These are phyloP conservation scores for Globisporangium paroecandrum DNA, from an alignment of 352 stramenopile genomes.

Conservation along the genomic window DNA sequence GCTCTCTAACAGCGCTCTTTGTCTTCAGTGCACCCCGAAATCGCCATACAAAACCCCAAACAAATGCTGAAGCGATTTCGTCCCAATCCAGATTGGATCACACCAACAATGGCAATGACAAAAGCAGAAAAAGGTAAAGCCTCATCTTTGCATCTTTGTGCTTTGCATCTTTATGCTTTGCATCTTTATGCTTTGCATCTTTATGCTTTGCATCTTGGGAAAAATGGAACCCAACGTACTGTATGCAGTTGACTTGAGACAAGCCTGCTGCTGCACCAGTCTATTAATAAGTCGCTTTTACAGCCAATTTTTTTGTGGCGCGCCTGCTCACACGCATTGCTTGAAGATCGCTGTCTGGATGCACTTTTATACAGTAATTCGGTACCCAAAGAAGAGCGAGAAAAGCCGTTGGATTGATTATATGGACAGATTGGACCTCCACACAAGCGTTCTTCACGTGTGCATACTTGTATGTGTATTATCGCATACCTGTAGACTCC, in stretches of 20 bases:
- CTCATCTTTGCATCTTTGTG: background rate
- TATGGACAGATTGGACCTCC: background rate
- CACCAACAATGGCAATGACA: background rate
- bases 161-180: background rate
- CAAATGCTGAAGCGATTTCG: no score
- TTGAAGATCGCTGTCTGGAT: background rate
- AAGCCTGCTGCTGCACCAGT: background rate
- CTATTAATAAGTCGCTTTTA: background rate
- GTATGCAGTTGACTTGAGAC: conserved; percentile 3
- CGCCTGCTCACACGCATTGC: background rate
- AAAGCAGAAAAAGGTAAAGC: background rate
- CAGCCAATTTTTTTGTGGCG: background rate
- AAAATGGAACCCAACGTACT: background rate
- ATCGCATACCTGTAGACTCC: no score
- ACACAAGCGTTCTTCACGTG: background rate
- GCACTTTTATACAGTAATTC: background rate
- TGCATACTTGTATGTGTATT: no score
- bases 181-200: background rate
- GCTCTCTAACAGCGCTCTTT: conserved; percentile 1
- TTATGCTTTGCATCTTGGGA: background rate
- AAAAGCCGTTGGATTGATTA: background rate
- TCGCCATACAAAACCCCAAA: background rate
- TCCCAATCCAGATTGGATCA: background rate
- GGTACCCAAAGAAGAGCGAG: background rate
- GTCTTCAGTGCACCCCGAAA: background rate